Conservation (phyloP, 106 monocot genomes). For the Allium fistulosum region DNA sequence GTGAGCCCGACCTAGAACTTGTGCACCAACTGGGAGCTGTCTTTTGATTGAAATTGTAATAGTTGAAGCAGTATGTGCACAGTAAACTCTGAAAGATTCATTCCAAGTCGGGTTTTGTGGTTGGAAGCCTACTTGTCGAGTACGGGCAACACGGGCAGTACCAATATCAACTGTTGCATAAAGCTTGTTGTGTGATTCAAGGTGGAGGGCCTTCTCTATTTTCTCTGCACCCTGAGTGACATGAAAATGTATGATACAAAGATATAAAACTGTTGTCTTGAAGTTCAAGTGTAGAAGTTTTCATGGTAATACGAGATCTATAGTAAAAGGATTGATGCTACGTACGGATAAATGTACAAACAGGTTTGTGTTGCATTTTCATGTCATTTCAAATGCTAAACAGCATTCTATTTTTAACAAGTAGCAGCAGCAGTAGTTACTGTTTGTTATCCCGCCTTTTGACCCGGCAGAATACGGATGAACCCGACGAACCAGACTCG, state of each 20-base stretch:
- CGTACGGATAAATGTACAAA: no score
- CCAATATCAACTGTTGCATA: slow-evolving; percentile 59
- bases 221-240: slow-evolving; percentile 26
- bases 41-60: slow-evolving; percentile 43
- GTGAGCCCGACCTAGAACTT: slow-evolving; percentile 34
- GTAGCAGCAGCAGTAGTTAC: neutral
- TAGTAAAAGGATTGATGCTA: no score
- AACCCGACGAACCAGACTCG: no score
- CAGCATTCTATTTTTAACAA: neutral
- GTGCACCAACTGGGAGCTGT: slow-evolving; percentile 24
- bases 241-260: neutral
- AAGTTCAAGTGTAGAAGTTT: no score
- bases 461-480: no score
- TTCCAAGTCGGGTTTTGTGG: slow-evolving; percentile 52
- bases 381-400: neutral
- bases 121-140: slow-evolving; percentile 38
- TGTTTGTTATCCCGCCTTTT: no score
- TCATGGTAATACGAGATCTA: no score
- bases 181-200: slow-evolving; percentile 29
- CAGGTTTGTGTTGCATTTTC: neutral
- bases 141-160: slow-evolving; percentile 37
- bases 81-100: slow-evolving; percentile 45
- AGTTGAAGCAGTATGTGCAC: slow-evolving; percentile 28
- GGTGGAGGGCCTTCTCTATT: slow-evolving; percentile 22
- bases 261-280: neutral